Conservation (phyloP, 805 yeast genomes). For the Yamadazyma kitorensis region DNA sequence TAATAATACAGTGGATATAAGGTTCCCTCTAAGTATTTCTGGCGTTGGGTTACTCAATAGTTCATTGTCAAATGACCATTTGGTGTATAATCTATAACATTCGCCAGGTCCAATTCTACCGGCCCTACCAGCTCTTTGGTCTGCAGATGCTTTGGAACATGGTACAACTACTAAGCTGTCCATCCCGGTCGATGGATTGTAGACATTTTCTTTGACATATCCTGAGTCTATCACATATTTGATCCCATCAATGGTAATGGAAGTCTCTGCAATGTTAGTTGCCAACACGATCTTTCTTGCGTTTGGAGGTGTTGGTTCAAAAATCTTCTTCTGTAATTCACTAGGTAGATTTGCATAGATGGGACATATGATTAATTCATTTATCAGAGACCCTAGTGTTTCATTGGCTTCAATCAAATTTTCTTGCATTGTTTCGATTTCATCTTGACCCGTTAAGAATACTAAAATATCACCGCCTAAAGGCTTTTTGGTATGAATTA, state of each 20-base stretch:
- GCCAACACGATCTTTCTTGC: conserved; percentile 87
- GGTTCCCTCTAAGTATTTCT: conserved; percentile 83
- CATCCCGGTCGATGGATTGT: conserved; percentile 42
- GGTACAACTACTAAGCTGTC: conserved; percentile 46
- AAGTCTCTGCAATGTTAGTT: conserved; percentile 76
- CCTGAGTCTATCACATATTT: conserved; percentile 44
- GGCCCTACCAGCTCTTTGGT: conserved; percentile 90
- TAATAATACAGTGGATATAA: conserved; percentile 71
- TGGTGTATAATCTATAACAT: conserved; percentile 77
- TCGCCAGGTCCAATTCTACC: conserved; percentile 49
- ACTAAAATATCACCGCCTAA: conserved; percentile 84
- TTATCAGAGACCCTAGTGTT: conserved; percentile 58
- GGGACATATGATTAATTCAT: conserved; percentile 71
- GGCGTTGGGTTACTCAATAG: conserved; percentile 80
- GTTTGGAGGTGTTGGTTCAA: conserved; percentile 80
- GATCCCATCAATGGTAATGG: conserved; percentile 45
- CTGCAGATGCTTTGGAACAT: conserved; percentile 51
- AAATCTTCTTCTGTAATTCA: conserved; percentile 76
- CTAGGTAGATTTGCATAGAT: conserved; percentile 90
- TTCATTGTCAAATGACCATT: conserved; percentile 75
- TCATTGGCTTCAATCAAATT: conserved; percentile 61
- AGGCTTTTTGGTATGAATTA: conserved; percentile 70
- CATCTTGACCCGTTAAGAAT: conserved; percentile 95
- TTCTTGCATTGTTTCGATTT: conserved; percentile 81
- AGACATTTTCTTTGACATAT: conserved; percentile 43